These are phyloP conservation scores for Botryotinia calthae DNA, from an alignment of 2,329 filamentous ascomycete genomes.

Conservation along the genomic window DNA sequence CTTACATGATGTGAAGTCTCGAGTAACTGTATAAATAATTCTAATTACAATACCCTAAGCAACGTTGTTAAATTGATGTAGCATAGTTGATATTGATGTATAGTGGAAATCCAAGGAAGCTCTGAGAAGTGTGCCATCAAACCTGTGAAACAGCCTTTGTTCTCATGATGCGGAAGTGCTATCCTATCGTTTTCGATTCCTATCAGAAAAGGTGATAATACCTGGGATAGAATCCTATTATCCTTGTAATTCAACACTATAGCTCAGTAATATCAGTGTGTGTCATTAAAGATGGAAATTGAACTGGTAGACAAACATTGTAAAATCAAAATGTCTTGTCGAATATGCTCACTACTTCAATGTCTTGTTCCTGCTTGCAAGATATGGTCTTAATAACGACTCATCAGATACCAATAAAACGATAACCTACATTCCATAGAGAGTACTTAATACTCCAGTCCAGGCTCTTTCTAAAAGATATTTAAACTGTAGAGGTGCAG, in stretches of 20 bases:
- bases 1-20: not conserved
- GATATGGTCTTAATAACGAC: not conserved
- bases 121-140: too few species aligned
- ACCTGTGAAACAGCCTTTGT: too few species aligned
- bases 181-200: too few species aligned
- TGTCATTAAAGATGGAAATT: not conserved
- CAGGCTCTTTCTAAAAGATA: not conserved
- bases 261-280: not conserved
- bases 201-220: not conserved
- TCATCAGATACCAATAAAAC: not conserved
- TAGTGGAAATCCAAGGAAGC: too few species aligned
- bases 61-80: too few species aligned
- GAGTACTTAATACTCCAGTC: not conserved
- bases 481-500: not conserved
- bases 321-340: not conserved
- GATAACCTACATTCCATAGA: not conserved
- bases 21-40: too few species aligned
- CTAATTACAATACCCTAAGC: too few species aligned
- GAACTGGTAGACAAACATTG: fast-evolving
- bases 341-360: not conserved
- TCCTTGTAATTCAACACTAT: fast-evolving
- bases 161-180: too few species aligned
- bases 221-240: not conserved
- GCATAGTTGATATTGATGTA: too few species aligned
- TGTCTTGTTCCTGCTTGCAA: not conserved